phyloP scores from a whole-genome alignment of 208 protist species.

The Wallacemonas sp. region DNA sequence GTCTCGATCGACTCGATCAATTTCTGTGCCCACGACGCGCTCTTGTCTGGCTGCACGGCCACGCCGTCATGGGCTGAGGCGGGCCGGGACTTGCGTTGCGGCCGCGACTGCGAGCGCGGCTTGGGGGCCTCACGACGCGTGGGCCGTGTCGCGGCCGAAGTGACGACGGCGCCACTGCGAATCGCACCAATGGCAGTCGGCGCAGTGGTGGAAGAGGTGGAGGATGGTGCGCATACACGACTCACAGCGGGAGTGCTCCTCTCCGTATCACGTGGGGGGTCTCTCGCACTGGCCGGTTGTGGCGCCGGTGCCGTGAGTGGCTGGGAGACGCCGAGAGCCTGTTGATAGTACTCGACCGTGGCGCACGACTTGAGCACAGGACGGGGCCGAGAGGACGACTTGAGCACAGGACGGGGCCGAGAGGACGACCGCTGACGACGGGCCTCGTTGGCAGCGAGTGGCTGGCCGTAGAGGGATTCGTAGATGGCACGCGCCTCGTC shows the following conservation, averaged over 20 bases:
- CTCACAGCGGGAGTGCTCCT: no score
- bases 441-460: neutral
- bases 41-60: neutral
- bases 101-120: no score
- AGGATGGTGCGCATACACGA: no score
- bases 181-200: no score
- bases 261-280: no score
- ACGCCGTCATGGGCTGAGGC: neutral
- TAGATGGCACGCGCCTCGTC: neutral
- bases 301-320: neutral
- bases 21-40: constrained; percentile 34
- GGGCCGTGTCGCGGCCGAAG: no score
- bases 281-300: neutral
- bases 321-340: no score
- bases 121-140: no score
- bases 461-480: constrained; percentile 8
- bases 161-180: no score
- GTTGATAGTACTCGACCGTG: neutral
- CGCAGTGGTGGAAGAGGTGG: no score
- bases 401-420: neutral
- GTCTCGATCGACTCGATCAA: constrained; percentile 28
- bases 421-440: neutral
- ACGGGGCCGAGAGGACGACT: neutral
- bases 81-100: no score
- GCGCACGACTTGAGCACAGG: neutral